Conservation (phyloP, 768 basidiomycete species). For the Collybia mongolica region DNA sequence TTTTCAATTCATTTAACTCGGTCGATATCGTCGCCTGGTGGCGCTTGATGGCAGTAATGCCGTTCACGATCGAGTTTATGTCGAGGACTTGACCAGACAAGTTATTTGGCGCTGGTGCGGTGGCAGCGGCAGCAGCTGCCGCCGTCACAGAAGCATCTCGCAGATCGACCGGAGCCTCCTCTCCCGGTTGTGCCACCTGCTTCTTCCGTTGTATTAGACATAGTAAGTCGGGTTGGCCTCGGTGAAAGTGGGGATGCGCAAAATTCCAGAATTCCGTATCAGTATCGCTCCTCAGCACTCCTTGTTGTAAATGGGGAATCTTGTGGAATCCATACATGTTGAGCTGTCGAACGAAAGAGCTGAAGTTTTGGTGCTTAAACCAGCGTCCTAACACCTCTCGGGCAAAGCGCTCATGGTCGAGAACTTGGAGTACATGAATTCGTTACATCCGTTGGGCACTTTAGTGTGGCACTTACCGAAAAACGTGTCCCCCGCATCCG, state of each 20-base stretch:
- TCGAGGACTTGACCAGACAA: conserved; percentile 63
- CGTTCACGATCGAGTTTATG: conserved; percentile 74
- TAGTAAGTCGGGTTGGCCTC: conserved; percentile 86
- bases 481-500: conserved; percentile 88
- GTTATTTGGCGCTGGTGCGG: conserved; percentile 16
- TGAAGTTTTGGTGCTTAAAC: conserved; percentile 98
- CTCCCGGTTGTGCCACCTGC: conserved; percentile 40
- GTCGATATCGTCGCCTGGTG: conserved; percentile 91
- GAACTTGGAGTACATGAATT: conserved; percentile 47
- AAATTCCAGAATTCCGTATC: conserved; percentile 91
- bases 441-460: neutral
- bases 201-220: conserved; percentile 90
- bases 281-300: conserved; percentile 80
- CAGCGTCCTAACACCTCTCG: conserved; percentile 86
- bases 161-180: conserved; percentile 35
- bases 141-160: conserved; percentile 18
- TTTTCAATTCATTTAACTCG: conserved; percentile 86
- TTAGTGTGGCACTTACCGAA: conserved; percentile 52
- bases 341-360: conserved; percentile 87
- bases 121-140: conserved; percentile 7
- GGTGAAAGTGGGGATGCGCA: conserved; percentile 84
- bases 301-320: conserved; percentile 94
- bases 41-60: conserved; percentile 83
- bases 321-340: conserved; percentile 98
- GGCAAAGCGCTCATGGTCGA: conserved; percentile 89